Percentiles rank a stretch among this genome's conserved stretches.
These are phyloP conservation scores for Pyrus pyrifolia DNA, from an alignment of 306 rosid genomes.

Conservation along the genomic window DNA sequence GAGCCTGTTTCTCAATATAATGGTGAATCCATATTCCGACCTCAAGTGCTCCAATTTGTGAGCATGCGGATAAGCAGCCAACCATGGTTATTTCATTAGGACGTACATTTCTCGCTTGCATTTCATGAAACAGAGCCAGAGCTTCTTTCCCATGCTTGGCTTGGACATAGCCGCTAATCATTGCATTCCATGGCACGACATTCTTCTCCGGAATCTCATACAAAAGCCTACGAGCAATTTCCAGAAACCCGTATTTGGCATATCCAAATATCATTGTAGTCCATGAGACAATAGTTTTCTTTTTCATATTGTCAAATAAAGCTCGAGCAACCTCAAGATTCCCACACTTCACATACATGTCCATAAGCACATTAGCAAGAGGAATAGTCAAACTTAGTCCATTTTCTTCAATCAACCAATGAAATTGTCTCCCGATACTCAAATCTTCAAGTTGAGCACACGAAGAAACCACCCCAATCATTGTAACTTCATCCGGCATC, in stretches of 20 bases:
- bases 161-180: slow-evolving; percentile 68
- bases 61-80: slow-evolving; percentile 72
- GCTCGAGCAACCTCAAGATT: slow-evolving; percentile 40
- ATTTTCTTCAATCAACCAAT: slow-evolving; percentile 31
- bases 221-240: slow-evolving; percentile 43
- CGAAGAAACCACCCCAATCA: slow-evolving; percentile 68
- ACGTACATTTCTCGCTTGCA: slow-evolving; percentile 50
- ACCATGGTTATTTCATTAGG: slow-evolving; percentile 69
- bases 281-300: slow-evolving; percentile 68
- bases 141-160: slow-evolving; percentile 71
- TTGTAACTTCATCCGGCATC: slow-evolving; percentile 66
- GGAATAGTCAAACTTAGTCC: slow-evolving; percentile 50
- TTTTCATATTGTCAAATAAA: slow-evolving; percentile 45
- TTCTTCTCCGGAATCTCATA: slow-evolving; percentile 59
- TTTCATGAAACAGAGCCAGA: slow-evolving; percentile 66
- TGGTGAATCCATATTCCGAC: slow-evolving; percentile 77
- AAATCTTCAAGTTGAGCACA: slow-evolving; percentile 66
- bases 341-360: slow-evolving; percentile 75
- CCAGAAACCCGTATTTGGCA: slow-evolving; percentile 59
- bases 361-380: slow-evolving; percentile 64
- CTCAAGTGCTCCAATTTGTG: slow-evolving; percentile 77
- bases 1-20: slow-evolving; percentile 43
- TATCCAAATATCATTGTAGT: slow-evolving; percentile 70
- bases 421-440: slow-evolving; percentile 49
- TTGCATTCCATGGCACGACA: slow-evolving; percentile 80